These are phyloP conservation scores for Benincasa hispida DNA, from an alignment of 306 rosid genomes.

Conservation along the genomic window DNA sequence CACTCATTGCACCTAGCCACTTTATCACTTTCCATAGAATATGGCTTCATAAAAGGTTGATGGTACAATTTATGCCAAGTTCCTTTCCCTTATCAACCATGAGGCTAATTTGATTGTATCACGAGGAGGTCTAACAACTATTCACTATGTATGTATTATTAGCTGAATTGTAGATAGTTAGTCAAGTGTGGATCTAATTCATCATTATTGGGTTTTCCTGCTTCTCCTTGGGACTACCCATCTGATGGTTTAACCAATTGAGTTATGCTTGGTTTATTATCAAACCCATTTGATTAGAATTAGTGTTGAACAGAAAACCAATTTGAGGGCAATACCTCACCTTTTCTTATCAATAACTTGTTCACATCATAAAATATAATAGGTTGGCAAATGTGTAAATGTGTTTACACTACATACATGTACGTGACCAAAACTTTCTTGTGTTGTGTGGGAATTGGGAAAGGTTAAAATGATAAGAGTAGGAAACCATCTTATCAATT, in stretches of 20 bases:
- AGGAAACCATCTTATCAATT: neutral
- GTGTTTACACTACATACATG: neutral
- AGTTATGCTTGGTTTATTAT: neutral
- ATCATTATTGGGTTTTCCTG: no score
- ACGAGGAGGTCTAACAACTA: no score
- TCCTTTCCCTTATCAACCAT: no score
- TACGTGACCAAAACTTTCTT: neutral
- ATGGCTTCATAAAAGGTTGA: no score
- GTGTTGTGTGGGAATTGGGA: neutral
- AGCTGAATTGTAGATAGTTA: no score
- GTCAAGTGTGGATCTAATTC: neutral
- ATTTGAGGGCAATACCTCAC: neutral
- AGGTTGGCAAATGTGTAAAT: neutral
- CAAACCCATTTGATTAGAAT: neutral
- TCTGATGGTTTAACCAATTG: neutral
- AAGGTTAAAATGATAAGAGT: conserved; percentile 1
- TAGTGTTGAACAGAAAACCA: neutral
- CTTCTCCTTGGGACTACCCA: no score
- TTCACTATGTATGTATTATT: no score
- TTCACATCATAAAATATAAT: neutral
- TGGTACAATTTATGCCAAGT: no score
- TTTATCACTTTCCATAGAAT: no score
- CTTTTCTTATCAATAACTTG: no score
- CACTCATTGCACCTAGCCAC: no score
- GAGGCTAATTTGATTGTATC: no score